Base-by-base conservation (phyloP, 1,139 yeast species). In the Kurtzmaniella natalensis region DNA sequence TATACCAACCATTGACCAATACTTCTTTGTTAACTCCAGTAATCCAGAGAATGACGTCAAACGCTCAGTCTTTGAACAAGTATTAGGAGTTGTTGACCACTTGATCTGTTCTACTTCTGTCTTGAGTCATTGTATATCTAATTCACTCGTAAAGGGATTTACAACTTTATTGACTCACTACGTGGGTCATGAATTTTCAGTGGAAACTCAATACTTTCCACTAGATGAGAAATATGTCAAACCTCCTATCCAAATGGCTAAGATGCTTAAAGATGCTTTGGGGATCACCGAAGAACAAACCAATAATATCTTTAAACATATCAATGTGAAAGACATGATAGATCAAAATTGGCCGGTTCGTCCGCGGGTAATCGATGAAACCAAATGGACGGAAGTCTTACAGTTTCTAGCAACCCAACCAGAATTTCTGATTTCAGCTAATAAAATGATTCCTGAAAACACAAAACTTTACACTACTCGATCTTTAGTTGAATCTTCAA, bases 321-420 rank as follows among this genome's bases (percentile, higher is more conserved):
- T 53, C 1, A 43, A 44, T 62, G 27, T 32, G 33, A 4, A 4
- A 2, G 47, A 49, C 7, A 43, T 60, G 8, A 32, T 39, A 1
- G 30, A 37, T 4, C 48, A 50, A 7, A 44, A 47, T 7, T 51
- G 55, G 50, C 58, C 60, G 1, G 54, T 47, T n/a, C 48, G 54
- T 39, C 44, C 52, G 1, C 52, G 52, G n/a, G 34, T 53, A 21
- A 53, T 72, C 7, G 70, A 72, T 4, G 58, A 59, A 21, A n/a
- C n/a, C n/a, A n/a, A n/a, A n/a, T n/a, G n/a, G n/a, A 57, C 70
- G 1, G 62, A 81, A 26, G 66, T 84, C 2, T 74, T 70, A 25
- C 59, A 79, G 34, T 53, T 79, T 33, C 28, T 39, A n/a, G n/a
- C n/a, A n/a, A n/a, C n/a, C n/a, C n/a, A n/a, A n/a, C n/a, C n/a